These are phyloP conservation scores for Mycena capillaripes DNA, from an alignment of 768 basidiomycete genomes.

Conservation along the genomic window DNA sequence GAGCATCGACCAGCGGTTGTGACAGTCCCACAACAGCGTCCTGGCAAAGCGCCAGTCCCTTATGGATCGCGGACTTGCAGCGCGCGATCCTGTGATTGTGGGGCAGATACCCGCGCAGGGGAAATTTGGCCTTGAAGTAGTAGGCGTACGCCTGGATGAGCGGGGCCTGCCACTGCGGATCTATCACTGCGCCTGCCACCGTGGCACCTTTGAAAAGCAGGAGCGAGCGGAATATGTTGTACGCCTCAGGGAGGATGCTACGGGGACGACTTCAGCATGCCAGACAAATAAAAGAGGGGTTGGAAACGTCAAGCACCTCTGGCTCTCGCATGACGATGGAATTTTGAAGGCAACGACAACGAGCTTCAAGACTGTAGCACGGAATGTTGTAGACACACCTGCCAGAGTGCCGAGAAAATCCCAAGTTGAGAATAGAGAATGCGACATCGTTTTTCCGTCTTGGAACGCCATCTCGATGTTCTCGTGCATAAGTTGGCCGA, in stretches of 20 bases:
- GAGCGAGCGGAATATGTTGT: conserved; percentile 9
- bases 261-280: background rate
- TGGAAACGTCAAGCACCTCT: background rate
- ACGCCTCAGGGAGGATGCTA: conserved; percentile 4
- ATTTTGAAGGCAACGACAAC: conserved; percentile 21
- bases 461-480: background rate
- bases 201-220: conserved; percentile 16
- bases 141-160: conserved; percentile 19
- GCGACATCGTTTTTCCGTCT: background rate
- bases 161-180: conserved; percentile 13
- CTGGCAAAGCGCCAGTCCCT: background rate
- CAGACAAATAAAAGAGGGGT: background rate
- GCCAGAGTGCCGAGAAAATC: conserved; percentile 3
- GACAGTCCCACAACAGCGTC: background rate
- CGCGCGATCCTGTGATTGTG: too few relatives aligned
- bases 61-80: background rate
- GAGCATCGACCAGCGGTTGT: background rate
- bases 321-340: conserved; percentile 11
- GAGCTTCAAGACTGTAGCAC: conserved; percentile 16
- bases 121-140: too few relatives aligned
- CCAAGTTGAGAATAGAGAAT: background rate
- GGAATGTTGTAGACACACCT: conserved; percentile 28
- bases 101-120: background rate
- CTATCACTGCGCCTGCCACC: conserved; percentile 3
- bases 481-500: conserved; percentile 18